A percentile compares a stretch with the other conserved stretches of the same genome.
Conservation (phyloP, 441 rosid species). For the Kokia cookei region DNA sequence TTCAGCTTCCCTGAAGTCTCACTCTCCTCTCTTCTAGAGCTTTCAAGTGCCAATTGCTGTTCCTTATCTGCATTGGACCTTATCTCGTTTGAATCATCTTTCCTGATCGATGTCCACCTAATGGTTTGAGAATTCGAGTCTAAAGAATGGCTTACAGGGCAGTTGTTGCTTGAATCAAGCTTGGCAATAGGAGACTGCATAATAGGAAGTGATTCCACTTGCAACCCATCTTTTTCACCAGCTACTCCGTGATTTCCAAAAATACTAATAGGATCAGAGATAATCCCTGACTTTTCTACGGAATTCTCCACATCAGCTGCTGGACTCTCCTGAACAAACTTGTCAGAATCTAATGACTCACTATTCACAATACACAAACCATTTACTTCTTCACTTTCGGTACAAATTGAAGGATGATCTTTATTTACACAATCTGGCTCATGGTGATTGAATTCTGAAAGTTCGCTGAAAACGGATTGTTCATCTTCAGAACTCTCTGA, state of each 20-base stretch:
- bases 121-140: slow-evolving; percentile 37
- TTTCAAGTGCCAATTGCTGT: slow-evolving; percentile 23
- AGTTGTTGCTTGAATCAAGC: slow-evolving; percentile 19
- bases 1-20: slow-evolving; percentile 24
- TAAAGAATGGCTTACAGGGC: slow-evolving; percentile 62
- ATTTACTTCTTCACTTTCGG: slow-evolving; percentile 19
- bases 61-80: slow-evolving; percentile 25
- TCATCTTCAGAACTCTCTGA: slow-evolving; percentile 59
- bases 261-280: slow-evolving; percentile 49
- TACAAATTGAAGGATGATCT: slow-evolving; percentile 15
- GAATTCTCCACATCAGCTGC: slow-evolving; percentile 20
- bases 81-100: slow-evolving; percentile 25
- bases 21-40: slow-evolving; percentile 16
- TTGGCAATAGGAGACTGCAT: slow-evolving; percentile 30
- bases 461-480: slow-evolving; percentile 70
- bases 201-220: slow-evolving; percentile 66
- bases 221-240: slow-evolving; percentile 30
- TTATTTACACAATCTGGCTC: slow-evolving; percentile 23
- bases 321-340: slow-evolving; percentile 17
- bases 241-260: slow-evolving; percentile 22
- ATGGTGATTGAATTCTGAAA: slow-evolving; percentile 33
- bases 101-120: slow-evolving; percentile 29
- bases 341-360: slow-evolving; percentile 21
- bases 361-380: slow-evolving; percentile 11
- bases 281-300: slow-evolving; percentile 19